Percentiles rank a stretch among this genome's conserved stretches.
Conservation (phyloP, 768 basidiomycete genomes). For the Chiua virens region DNA sequence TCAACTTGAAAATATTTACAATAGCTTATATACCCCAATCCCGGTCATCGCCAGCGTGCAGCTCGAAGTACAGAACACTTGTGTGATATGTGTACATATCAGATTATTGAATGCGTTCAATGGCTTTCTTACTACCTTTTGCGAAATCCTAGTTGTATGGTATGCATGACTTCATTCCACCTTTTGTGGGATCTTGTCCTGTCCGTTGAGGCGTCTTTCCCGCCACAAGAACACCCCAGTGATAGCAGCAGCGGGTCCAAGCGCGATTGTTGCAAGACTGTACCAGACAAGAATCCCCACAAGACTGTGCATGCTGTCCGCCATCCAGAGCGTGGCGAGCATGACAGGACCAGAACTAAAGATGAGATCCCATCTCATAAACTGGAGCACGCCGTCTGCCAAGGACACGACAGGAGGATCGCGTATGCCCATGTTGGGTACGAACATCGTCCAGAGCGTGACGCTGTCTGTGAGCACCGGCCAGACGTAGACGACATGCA, state of each 20-base stretch:
- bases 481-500: constrained; percentile 27
- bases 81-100: too few relatives aligned
- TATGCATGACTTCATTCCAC: neutral
- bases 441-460: constrained; percentile 9
- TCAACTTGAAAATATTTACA: too few relatives aligned
- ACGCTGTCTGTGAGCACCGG: constrained; percentile 7
- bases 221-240: constrained; percentile 50
- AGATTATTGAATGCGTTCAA: too few relatives aligned
- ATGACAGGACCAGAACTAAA: constrained; percentile 41
- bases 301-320: constrained; percentile 31
- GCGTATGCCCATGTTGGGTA: constrained; percentile 7
- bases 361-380: constrained; percentile 53
- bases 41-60: too few relatives aligned
- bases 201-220: constrained; percentile 36
- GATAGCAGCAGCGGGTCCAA: constrained; percentile 55
- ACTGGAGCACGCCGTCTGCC: constrained; percentile 27
- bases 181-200: neutral
- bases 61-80: too few relatives aligned
- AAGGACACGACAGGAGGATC: constrained; percentile 1
- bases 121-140: too few relatives aligned
- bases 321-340: constrained; percentile 52
- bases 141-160: too few relatives aligned
- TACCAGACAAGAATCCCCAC: constrained; percentile 44
- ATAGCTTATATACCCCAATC: too few relatives aligned
- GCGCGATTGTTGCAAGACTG: constrained; percentile 35